Base-by-base conservation (phyloP, 2,329 filamentous ascomycete genomes). In the Fusarium sp. region DNA sequence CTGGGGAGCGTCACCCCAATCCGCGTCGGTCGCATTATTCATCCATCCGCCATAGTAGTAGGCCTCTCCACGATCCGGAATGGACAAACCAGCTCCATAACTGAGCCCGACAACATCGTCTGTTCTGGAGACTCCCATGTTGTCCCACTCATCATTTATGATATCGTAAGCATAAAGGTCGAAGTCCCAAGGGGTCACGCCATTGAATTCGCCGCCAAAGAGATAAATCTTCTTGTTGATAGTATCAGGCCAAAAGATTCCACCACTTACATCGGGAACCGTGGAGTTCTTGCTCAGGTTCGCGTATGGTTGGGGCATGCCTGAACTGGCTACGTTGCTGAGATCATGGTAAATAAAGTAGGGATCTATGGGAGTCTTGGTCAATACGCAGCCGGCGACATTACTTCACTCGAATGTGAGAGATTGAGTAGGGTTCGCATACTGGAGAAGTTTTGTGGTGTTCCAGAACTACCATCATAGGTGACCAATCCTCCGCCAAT, bases 1-100 rank as follows among this genome's bases (percentile, higher is more conserved):
- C 4, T 84, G 83, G 13, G 82, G 78, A 4, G 85, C 86, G 22
- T 78, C 79, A 6, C 75, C 74, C 89, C 89, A 92, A 14, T 84
- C 84, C 1, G 85, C 81, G 4, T 85, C 83, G 2, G 88, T 89
- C 51, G 80, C 79, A 71, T 88, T 89, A 73, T 86, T 90, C 65
- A 89, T 82, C 86, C 88, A 92, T 45, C 90, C 90, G 48, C 90
- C 90, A 70, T 90, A 88, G 77, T 91, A 90, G 76, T 88, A 92
- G 4, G 87, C 90, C 65, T 88, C 82, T 17, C 88, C 90, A 5
- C 85, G 83, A 42, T 85, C 84, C 9, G 89, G 84, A 15, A 90
- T 84, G 6, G 87, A 85, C 15, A 87, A 84, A 18, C 89, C 87
- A 20, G 89, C 89, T 17, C 90, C 90, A 67, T 87, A 91, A 11